These are phyloP conservation scores for Citrus sp. DNA, from an alignment of 345 rosid species.

Conservation along the genomic window DNA sequence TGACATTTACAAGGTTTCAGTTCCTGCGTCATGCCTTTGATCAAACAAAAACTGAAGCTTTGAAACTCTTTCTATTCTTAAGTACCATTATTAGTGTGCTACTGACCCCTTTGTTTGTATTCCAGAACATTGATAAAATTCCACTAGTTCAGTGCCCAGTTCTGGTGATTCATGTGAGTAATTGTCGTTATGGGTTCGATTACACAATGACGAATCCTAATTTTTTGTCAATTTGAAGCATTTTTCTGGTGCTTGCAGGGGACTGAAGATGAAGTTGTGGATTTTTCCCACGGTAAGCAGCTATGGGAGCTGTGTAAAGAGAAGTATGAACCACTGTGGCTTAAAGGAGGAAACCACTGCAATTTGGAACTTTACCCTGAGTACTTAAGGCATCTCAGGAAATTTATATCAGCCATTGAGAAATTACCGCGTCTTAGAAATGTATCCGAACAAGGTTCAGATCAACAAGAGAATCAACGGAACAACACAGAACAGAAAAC, in stretches of 20 bases:
- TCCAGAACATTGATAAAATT: conserved; percentile 84
- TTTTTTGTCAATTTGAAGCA: background rate
- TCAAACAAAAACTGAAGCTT: background rate
- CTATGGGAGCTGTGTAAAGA: conserved; percentile 80
- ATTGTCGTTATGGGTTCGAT: background rate
- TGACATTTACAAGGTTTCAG: conserved; percentile 76
- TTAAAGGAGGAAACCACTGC: conserved; percentile 80
- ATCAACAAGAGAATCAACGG: conserved; percentile 19
- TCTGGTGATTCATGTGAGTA: conserved; percentile 85
- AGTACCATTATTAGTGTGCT: background rate
- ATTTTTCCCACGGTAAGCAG: conserved; percentile 81
- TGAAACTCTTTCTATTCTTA: background rate
- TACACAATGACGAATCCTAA: background rate
- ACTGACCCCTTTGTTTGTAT: conserved; percentile 6
- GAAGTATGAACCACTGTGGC: conserved; percentile 91
- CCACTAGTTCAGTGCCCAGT: conserved; percentile 72
- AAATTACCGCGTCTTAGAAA: conserved; percentile 38
- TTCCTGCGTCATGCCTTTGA: background rate
- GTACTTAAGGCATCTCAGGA: conserved; percentile 68
- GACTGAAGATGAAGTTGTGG: conserved; percentile 77
- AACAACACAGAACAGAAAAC: conserved; percentile 5
- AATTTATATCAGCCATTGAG: conserved; percentile 73
- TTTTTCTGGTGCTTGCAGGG: conserved; percentile 42
- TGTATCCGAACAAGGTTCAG: conserved; percentile 22
- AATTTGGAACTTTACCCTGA: conserved; percentile 77